These are phyloP conservation scores for Coemansia interrupta DNA, from an alignment of 192 early-diverging fungal genomes.

Conservation along the genomic window DNA sequence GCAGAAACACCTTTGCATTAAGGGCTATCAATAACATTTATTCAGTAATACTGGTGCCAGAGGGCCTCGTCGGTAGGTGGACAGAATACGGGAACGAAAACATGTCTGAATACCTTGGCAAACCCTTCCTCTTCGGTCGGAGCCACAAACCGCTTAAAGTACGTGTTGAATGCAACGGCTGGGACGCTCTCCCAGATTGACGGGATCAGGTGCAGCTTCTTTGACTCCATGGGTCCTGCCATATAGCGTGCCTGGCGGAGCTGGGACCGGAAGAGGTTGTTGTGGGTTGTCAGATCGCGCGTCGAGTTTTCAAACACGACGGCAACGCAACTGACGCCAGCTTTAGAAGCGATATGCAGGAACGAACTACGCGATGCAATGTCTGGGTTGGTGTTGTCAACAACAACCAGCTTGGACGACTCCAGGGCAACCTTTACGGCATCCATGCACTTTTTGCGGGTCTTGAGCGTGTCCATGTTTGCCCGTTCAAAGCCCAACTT, in stretches of 20 bases:
- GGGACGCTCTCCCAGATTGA: slow-evolving; percentile 20
- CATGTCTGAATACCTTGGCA: slow-evolving; percentile 14
- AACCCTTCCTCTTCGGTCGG: slow-evolving; percentile 30
- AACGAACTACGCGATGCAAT: slow-evolving; percentile 59
- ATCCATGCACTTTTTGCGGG: slow-evolving; percentile 38
- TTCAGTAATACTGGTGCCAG: slow-evolving; percentile 40
- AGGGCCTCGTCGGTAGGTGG: slow-evolving; percentile 23
- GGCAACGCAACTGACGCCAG: slow-evolving; percentile 17
- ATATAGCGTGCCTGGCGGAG: slow-evolving; percentile 34
- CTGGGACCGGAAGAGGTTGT: slow-evolving; percentile 69
- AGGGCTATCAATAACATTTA: no score
- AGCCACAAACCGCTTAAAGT: slow-evolving; percentile 33
- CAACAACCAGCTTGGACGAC: slow-evolving; percentile 59
- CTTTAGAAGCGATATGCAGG: slow-evolving; percentile 58
- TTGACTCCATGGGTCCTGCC: neutral
- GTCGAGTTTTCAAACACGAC: slow-evolving; percentile 59
- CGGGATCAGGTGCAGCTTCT: slow-evolving; percentile 12
- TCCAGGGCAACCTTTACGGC: slow-evolving; percentile 66
- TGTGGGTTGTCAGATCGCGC: slow-evolving; percentile 73
- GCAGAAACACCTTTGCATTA: no score
- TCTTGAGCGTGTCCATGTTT: slow-evolving; percentile 56
- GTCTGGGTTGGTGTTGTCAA: slow-evolving; percentile 83
- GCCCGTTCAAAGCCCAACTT: slow-evolving; percentile 66
- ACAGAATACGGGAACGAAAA: slow-evolving; percentile 33
- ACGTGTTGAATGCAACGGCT: slow-evolving; percentile 40